These are phyloP conservation scores for Rhododendron griersonianum DNA, from an alignment of 148 eudicot genomes.

Conservation along the genomic window DNA sequence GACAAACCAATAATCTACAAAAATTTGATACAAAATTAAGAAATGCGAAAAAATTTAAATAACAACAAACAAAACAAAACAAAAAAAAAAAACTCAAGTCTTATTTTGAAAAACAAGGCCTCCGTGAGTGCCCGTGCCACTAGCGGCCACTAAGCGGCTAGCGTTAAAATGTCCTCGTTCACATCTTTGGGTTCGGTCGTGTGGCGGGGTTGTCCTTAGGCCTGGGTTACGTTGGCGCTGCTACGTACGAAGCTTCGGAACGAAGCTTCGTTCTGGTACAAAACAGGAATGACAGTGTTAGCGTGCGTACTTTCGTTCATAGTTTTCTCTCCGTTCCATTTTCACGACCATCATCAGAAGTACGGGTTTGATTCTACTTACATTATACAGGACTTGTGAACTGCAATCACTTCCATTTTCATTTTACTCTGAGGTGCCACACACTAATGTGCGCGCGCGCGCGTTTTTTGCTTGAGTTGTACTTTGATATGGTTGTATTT, in stretches of 20 bases:
- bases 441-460: background rate
- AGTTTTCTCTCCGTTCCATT: background rate
- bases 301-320: background rate
- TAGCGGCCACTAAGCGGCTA: too few species aligned
- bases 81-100: too few species aligned
- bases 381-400: background rate
- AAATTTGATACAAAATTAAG: too few species aligned
- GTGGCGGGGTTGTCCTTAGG: background rate
- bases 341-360: background rate
- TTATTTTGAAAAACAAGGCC: too few species aligned
- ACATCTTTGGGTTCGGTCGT: background rate
- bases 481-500: background rate
- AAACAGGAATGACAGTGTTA: background rate
- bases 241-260: background rate
- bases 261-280: background rate
- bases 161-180: too few species aligned
- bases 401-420: background rate
- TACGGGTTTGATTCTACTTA: background rate
- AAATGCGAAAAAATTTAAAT: too few species aligned
- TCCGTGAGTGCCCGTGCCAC: too few species aligned
- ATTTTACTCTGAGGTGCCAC: background rate
- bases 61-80: too few species aligned
- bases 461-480: background rate
- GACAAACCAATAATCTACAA: too few species aligned
- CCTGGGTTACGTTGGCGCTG: background rate